These are phyloP conservation scores for Penicillium malachiteum DNA, from an alignment of 495 filamentous ascomycete genomes.

Conservation along the genomic window DNA sequence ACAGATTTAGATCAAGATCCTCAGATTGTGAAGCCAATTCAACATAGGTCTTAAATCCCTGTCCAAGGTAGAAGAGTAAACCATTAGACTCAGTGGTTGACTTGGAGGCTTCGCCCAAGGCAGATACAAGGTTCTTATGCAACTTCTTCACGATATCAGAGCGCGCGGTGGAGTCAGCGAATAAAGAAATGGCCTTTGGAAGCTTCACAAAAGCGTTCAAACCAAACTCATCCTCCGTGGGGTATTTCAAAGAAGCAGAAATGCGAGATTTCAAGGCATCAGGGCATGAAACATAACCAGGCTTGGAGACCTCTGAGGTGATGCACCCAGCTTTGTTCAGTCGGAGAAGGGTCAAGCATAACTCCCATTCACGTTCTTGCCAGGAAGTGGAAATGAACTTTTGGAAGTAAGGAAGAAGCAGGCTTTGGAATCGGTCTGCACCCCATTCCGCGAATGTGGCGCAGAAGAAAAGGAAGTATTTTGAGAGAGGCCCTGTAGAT, in stretches of 20 bases:
- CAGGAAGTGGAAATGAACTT: slow-evolving; percentile 77
- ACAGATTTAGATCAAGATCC: slow-evolving; percentile 52
- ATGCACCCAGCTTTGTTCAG: slow-evolving; percentile 57
- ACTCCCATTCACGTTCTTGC: slow-evolving; percentile 62
- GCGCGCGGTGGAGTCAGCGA: slow-evolving; percentile 31
- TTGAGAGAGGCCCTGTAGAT: slow-evolving; percentile 58
- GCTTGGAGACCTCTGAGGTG: slow-evolving; percentile 42
- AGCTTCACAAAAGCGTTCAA: slow-evolving; percentile 44
- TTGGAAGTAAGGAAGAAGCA: slow-evolving; percentile 79
- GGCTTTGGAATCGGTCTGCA: slow-evolving; percentile 69
- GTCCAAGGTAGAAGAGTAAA: slow-evolving; percentile 38
- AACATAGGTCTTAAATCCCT: slow-evolving; percentile 49
- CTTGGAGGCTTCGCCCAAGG: slow-evolving; percentile 26
- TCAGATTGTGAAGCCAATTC: slow-evolving; percentile 31
- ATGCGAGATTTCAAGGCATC: slow-evolving; percentile 70
- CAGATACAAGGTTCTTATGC: slow-evolving; percentile 31
- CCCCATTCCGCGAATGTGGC: slow-evolving; percentile 72
- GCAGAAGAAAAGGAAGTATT: slow-evolving; percentile 80
- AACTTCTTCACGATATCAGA: slow-evolving; percentile 35
- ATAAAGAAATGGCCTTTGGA: slow-evolving; percentile 37
- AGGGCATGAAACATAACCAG: slow-evolving; percentile 60
- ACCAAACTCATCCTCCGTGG: slow-evolving; percentile 30
- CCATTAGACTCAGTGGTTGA: slow-evolving; percentile 19
- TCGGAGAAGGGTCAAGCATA: slow-evolving; percentile 68
- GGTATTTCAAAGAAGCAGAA: slow-evolving; percentile 57